A percentile compares a stretch with the other conserved stretches of the same genome.
These are phyloP conservation scores for Cytospora schulzeri DNA, from an alignment of 2,329 filamentous ascomycete species.

Conservation along the genomic window DNA sequence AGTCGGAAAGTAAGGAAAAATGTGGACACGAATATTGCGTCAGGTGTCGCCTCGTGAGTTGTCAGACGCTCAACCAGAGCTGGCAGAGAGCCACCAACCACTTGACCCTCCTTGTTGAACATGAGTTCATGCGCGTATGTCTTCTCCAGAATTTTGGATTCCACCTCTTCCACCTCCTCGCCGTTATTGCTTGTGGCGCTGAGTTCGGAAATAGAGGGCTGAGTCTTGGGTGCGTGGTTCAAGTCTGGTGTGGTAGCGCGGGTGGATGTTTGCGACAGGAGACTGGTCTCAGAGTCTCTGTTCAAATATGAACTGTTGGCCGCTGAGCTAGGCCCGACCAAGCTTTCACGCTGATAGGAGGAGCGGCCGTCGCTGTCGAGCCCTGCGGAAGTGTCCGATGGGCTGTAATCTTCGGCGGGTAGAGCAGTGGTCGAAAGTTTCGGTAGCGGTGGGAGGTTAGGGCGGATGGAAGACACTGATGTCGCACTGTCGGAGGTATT, in stretches of 20 bases:
- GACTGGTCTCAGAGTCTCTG: slow-evolving; percentile 79
- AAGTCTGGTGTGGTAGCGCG: slow-evolving; percentile 84
- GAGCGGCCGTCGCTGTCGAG: slow-evolving; percentile 54
- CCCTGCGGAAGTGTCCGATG: slow-evolving; percentile 46
- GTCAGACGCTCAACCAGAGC: slow-evolving; percentile 94
- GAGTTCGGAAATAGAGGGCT: slow-evolving; percentile 68
- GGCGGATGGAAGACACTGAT: slow-evolving; percentile 51
- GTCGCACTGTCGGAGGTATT: slow-evolving; percentile 47
- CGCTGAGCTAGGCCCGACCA: slow-evolving; percentile 74
- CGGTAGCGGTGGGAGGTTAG: slow-evolving; percentile 57
- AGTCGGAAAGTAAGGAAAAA: slow-evolving; percentile 96
- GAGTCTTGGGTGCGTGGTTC: slow-evolving; percentile 53
- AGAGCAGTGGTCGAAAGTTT: slow-evolving; percentile 55
- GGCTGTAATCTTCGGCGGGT: slow-evolving; percentile 51
- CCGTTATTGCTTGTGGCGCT: slow-evolving; percentile 68
- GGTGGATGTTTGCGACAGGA: slow-evolving; percentile 80
- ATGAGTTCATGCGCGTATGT: slow-evolving; percentile 90
- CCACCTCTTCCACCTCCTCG: slow-evolving; percentile 78
- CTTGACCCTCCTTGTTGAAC: slow-evolving; percentile 90
- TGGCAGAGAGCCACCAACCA: slow-evolving; percentile 88
- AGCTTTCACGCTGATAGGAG: slow-evolving; percentile 65
- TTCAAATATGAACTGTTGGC: slow-evolving; percentile 79
- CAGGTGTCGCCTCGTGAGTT: slow-evolving; percentile 88
- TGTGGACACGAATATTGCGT: slow-evolving; percentile 86
- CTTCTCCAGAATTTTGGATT: slow-evolving; percentile 84